These are phyloP conservation scores for Monosporozyma servazzii DNA, from an alignment of 805 yeast genomes.

Conservation along the genomic window DNA sequence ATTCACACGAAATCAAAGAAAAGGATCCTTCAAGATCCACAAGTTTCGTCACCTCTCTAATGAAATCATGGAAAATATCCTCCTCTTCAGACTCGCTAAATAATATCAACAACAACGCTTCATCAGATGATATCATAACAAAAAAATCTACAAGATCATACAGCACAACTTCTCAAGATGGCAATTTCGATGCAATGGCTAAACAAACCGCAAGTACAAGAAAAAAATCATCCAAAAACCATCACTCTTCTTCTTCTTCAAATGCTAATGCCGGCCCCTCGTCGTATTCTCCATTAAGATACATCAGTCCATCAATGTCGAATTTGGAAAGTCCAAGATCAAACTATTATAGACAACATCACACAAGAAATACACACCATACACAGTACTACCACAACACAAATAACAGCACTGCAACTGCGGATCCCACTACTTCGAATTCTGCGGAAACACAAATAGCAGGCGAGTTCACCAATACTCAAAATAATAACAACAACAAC, in stretches of 20 bases:
- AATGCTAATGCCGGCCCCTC: no score
- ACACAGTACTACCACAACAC: slow-evolving; percentile 10
- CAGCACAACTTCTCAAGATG: slow-evolving; percentile 7
- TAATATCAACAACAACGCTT: no score
- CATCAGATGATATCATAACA: not conserved
- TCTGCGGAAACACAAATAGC: not conserved
- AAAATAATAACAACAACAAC: slow-evolving; percentile 20
- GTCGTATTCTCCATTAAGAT: slow-evolving; percentile 22
- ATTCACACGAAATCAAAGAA: slow-evolving; percentile 18
- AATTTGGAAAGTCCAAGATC: slow-evolving; percentile 14
- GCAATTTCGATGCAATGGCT: slow-evolving; percentile 25
- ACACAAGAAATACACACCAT: slow-evolving; percentile 8
- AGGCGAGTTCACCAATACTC: slow-evolving; percentile 2
- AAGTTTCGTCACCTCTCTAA: slow-evolving; percentile 18
- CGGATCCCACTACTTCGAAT: not conserved
- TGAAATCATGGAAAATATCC: slow-evolving; percentile 25
- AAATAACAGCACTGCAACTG: not conserved
- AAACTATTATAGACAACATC: slow-evolving; percentile 7
- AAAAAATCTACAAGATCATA: slow-evolving; percentile 1
- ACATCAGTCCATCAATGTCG: slow-evolving; percentile 12
- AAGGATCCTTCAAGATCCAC: slow-evolving; percentile 11
- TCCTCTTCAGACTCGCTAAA: not conserved
- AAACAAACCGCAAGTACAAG: slow-evolving; percentile 17
- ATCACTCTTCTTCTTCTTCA: no score
- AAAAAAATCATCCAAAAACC: slow-evolving; percentile 7